These are phyloP conservation scores for Plasmodium ovale DNA, from an alignment of 169 alveolate species.

Conservation along the genomic window DNA sequence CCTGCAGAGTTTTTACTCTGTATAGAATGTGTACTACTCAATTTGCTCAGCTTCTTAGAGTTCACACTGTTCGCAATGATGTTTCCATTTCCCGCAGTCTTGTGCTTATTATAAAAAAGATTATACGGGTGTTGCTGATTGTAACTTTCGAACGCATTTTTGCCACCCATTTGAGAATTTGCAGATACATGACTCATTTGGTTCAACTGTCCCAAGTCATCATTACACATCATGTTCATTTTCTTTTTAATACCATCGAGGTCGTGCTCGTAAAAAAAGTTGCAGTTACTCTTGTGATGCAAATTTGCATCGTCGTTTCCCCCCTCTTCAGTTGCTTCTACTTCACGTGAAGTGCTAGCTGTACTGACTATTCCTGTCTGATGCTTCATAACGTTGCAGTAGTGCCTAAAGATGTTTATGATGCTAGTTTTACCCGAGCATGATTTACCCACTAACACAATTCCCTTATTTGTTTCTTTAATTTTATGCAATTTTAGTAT, in stretches of 20 bases:
- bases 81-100: conserved; percentile 39
- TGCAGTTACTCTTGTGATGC: not conserved
- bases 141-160: conserved; percentile 44
- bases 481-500: conserved; percentile 67
- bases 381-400: conserved; percentile 42
- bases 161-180: not conserved
- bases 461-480: conserved; percentile 75
- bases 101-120: conserved; percentile 39
- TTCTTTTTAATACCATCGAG: conserved; percentile 21
- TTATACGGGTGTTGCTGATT: conserved; percentile 36
- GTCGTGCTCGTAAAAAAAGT: not conserved
- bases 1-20: conserved; percentile 48
- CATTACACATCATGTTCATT: not conserved
- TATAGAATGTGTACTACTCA: conserved; percentile 33
- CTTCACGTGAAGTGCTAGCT: not conserved
- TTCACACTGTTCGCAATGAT: conserved; percentile 12
- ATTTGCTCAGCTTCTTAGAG: conserved; percentile 14
- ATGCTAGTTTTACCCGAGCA: conserved; percentile 76
- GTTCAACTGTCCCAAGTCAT: conserved; percentile 1
- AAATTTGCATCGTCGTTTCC: conserved; percentile 10
- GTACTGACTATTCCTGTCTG: not conserved
- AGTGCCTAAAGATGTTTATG: conserved; percentile 55
- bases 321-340: not conserved
- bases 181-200: conserved; percentile 17
- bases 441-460: conserved; percentile 67